Conservation (phyloP, 371 early-diverging fungal genomes). For the Mucor saturninus region DNA sequence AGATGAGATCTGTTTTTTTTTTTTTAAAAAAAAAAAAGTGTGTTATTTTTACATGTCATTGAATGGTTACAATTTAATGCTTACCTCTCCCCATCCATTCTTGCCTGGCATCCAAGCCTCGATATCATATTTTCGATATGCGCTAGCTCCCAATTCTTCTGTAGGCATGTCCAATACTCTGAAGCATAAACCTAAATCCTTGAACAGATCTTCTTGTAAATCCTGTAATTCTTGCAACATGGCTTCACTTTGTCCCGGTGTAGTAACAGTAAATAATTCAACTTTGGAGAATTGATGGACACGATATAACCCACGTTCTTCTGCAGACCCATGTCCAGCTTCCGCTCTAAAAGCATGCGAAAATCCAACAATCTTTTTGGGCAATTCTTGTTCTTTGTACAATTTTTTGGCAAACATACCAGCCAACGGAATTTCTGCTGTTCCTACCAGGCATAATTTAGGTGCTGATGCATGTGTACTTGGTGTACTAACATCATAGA, state of each 20-base stretch:
- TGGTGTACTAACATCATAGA: slow-evolving; percentile 74
- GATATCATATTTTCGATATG: slow-evolving; percentile 91
- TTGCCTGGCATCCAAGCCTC: slow-evolving; percentile 97
- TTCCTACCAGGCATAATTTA: slow-evolving; percentile 80
- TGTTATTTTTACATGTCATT: too few relatives aligned
- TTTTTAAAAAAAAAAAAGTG: background rate
- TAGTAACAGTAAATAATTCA: slow-evolving; percentile 84
- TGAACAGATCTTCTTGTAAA: slow-evolving; percentile 80
- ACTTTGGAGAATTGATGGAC: slow-evolving; percentile 96
- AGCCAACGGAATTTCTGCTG: slow-evolving; percentile 93
- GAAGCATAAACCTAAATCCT: slow-evolving; percentile 81
- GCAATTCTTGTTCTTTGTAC: slow-evolving; percentile 61
- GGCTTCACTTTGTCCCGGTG: slow-evolving; percentile 67
- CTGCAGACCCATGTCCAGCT: slow-evolving; percentile 85
- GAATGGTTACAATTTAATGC: background rate
- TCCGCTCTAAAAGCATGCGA: slow-evolving; percentile 91
- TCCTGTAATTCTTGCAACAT: slow-evolving; percentile 73
- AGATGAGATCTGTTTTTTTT: slow-evolving; percentile 64
- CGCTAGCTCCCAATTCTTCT: slow-evolving; percentile 91
- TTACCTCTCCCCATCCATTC: slow-evolving; percentile 87
- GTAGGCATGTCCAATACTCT: slow-evolving; percentile 93
- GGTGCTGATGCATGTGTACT: slow-evolving; percentile 40
- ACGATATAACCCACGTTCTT: slow-evolving; percentile 88
- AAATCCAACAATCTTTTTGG: slow-evolving; percentile 77
- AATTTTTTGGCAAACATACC: slow-evolving; percentile 75